Evolutionary conservation across 176 grass and related monocot species (phyloP), one percentile per base, ranked within the genome.

Genomic region (Panicum miliaceum): DNA sequence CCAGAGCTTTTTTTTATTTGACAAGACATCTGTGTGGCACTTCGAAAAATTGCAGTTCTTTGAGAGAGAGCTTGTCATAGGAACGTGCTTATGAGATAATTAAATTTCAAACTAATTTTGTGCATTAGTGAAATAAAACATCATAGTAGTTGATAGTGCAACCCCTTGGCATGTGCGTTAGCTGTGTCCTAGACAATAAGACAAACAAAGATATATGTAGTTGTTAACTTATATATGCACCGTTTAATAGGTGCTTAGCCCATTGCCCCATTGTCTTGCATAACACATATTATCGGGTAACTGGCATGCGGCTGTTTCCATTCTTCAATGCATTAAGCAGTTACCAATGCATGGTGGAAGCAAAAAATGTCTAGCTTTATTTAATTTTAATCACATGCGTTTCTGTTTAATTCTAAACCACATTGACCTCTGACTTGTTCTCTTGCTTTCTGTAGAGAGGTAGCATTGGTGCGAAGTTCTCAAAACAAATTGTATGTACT

Each of bases 401-500:
- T 56, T 72, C 15, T 47, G 56, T 82, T 82, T 82, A 68, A 42
- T 78, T 80, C 25, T 71, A 42, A 56, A 59, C 45, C 6, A 78
- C 76, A 34, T 68, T 80, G 29, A 32, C 29, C 29, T 32, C 29
- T 32, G 29, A 32, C 29, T 25, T 56, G 13, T 87, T 79, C 41
- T 73, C 19, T 63, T 64, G 62, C 71, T 87, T 89, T 88, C 5
- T 95, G 73, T 87, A 94, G 96, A 83, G 84, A 98, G 76, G 80
- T 94, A 81, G 91, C 89, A 74, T 88, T 98, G 82, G 60, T 98
- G 40, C 80, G 83, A 65, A 96, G 93, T 92, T 92, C 85, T 66
- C 68, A 85, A 76, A 89, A 92, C 68, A 98, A 98, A 80, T 61
- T 95, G 22, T 94, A 98, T 89, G 37, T 96, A 64, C 62, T 96